phyloP scores from a whole-genome alignment of 108 stramenopile genomes.

The Cylindrotheca closterium region DNA sequence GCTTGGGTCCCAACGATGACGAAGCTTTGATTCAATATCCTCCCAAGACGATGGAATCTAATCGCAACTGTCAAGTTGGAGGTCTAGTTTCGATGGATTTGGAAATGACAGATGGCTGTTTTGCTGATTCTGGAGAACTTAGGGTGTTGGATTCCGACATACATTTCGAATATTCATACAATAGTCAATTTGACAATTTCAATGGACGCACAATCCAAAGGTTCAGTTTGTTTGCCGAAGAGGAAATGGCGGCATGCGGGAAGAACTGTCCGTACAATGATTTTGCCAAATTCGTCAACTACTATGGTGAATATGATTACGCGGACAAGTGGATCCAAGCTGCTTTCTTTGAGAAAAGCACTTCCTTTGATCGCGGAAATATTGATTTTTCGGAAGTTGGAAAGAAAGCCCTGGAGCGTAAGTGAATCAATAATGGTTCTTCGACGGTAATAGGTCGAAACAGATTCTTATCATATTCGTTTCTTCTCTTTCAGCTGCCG shows the following conservation, averaged over 20 bases:
- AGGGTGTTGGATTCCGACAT: constrained; percentile 1
- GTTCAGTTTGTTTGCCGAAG: constrained; percentile 44
- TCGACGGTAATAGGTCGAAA: not conserved
- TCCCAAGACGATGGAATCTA: constrained; percentile 16
- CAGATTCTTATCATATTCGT: not conserved
- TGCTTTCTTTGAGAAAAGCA: constrained; percentile 41
- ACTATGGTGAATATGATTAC: constrained; percentile 55
- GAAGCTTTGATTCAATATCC: constrained; percentile 53
- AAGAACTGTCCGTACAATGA: constrained; percentile 14
- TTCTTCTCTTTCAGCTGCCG: constrained; percentile 21
- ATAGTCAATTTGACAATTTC: constrained; percentile 30
- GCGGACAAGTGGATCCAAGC: constrained; percentile 52
- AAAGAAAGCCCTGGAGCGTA: constrained; percentile 28
- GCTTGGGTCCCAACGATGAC: not conserved
- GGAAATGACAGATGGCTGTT: not conserved
- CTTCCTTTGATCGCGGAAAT: constrained; percentile 46
- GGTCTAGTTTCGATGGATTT: constrained; percentile 19
- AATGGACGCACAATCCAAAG: constrained; percentile 45
- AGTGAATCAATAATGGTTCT: not conserved
- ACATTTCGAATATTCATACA: constrained; percentile 36
- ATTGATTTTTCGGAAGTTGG: constrained; percentile 40
- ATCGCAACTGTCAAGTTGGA: constrained; percentile 51
- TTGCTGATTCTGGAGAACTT: constrained; percentile 7
- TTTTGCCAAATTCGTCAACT: constrained; percentile 41
- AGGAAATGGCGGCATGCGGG: constrained; percentile 34